phyloP scores from a whole-genome alignment of 345 rosid genomes.

The Pelargonium nanum region DNA sequence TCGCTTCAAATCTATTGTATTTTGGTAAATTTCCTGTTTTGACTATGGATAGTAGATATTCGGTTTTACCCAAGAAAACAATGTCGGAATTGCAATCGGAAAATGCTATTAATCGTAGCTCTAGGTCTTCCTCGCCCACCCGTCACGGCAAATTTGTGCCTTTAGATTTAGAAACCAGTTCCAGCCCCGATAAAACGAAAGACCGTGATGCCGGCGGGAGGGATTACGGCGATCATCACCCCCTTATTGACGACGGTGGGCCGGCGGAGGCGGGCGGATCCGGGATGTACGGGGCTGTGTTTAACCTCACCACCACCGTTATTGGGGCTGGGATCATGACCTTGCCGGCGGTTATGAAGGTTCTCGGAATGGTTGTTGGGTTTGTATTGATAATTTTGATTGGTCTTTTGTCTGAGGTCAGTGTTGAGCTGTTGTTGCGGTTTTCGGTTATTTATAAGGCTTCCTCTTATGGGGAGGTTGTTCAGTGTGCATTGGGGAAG shows the following conservation, averaged over 20 bases:
- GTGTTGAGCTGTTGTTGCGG: conserved; percentile 70
- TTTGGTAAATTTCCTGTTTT: neutral
- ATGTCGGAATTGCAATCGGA: neutral
- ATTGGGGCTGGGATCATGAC: conserved; percentile 99
- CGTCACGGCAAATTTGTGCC: neutral
- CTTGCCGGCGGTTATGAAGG: conserved; percentile 92
- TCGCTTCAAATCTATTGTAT: neutral
- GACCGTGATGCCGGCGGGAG: conserved; percentile 31
- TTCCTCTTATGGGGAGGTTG: conserved; percentile 78
- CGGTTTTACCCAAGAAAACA: neutral
- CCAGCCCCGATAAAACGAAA: conserved; percentile 11
- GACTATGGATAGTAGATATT: neutral
- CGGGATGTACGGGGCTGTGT: conserved; percentile 73
- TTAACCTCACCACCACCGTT: conserved; percentile 75
- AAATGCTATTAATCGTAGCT: neutral
- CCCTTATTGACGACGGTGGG: conserved; percentile 16
- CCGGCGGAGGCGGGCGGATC: conserved; percentile 27
- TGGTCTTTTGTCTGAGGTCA: conserved; percentile 72
- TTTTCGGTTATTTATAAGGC: conserved; percentile 65
- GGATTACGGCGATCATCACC: conserved; percentile 23
- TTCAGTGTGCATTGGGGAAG: conserved; percentile 68
- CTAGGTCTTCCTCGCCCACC: neutral
- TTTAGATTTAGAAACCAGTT: neutral
- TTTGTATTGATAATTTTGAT: conserved; percentile 57
- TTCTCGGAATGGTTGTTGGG: conserved; percentile 70